Conservation (phyloP, 2,329 filamentous ascomycete species). For the Teratosphaeria epicoccoides region DNA sequence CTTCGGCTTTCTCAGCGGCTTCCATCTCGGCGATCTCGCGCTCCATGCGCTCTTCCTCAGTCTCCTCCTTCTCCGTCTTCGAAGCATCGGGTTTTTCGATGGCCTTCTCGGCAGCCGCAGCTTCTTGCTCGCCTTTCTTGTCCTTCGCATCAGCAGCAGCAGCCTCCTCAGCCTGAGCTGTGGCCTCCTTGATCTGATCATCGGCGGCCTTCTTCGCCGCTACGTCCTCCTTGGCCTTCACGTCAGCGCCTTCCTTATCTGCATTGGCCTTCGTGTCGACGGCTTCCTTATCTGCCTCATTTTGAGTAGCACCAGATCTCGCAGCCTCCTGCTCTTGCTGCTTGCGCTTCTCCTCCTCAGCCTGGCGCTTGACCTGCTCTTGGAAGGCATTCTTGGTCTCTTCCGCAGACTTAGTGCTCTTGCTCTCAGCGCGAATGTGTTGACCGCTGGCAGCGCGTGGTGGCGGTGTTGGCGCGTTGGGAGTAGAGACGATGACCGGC, state of each 20-base stretch:
- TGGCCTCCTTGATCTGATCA: conserved; percentile 31
- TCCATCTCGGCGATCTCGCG: conserved; percentile 57
- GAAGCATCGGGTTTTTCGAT: conserved; percentile 12
- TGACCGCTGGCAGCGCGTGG: conserved; percentile 61
- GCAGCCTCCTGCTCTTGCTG: conserved; percentile 20
- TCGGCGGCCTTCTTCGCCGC: conserved; percentile 8
- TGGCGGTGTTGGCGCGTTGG: conserved; percentile 60
- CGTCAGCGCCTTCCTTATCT: conserved; percentile 47
- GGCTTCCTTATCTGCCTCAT: conserved; percentile 6
- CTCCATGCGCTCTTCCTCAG: conserved; percentile 35
- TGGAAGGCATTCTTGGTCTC: conserved; percentile 56
- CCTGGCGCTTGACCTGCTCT: conserved; percentile 54
- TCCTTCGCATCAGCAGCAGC: conserved; percentile 34
- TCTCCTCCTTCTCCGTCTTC: conserved; percentile 21
- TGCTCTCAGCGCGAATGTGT: conserved; percentile 62
- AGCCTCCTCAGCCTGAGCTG: conserved; percentile 38
- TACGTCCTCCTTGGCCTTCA: conserved; percentile 1
- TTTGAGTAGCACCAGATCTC: background rate
- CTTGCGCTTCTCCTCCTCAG: conserved; percentile 30
- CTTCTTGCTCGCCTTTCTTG: conserved; percentile 20
- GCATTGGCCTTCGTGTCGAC: conserved; percentile 11
- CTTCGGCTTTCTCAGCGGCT: conserved; percentile 29
- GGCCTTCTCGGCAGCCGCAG: conserved; percentile 36
- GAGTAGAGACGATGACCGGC: conserved; percentile 59
- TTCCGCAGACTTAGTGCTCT: conserved; percentile 48